Base-by-base conservation (phyloP, 345 rosid genomes). In the Eucalyptus marginata region DNA sequence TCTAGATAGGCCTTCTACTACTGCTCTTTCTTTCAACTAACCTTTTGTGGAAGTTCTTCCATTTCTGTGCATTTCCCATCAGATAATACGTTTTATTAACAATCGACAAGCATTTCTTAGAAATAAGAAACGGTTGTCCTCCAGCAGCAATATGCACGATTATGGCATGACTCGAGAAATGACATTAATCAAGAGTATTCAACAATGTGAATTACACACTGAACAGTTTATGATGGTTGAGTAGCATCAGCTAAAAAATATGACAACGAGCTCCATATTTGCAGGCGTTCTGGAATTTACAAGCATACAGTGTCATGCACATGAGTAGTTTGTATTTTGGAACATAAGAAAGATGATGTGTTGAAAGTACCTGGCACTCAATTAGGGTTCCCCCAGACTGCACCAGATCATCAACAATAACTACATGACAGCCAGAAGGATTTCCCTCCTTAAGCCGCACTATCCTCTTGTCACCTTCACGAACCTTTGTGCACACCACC, bases 361-460 rank as follows among this genome's bases (percentile, higher is more conserved):
- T 4, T 6, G 16, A 64, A 87, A 87, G 62, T 93, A 98, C 99
- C 98, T 98, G 99, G 93, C 99, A 98, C 90, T 98, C 99, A 46
- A 98, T 95, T 71, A 98, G 98, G 64, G 99, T 98, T 81, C 99
- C 99, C 88, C 99, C 99, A 84, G 99, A 97, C 91, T 98, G 99
- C 87, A 97, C 99, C 89, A 98, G 93, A 92, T 97, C 99, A 90
- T 97, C 99, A 86, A 98, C 99, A 52, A 98, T 96, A 86, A 98
- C 99, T 56, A 97, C 99, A 89, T 97, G 99, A 90, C 95, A 95
- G 89, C 97, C 97, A 47, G 94, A 56, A 25, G 99, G 99, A 93
- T 96, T 95, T 80, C 99, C 99, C 94, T 98, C 99, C 93, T 95
- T 98, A 62, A 98, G 87, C 86, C 96, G 95, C 81, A 98, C 99